These are phyloP conservation scores for Lathyrus aphaca DNA, from an alignment of 306 rosid genomes.

Conservation along the genomic window DNA sequence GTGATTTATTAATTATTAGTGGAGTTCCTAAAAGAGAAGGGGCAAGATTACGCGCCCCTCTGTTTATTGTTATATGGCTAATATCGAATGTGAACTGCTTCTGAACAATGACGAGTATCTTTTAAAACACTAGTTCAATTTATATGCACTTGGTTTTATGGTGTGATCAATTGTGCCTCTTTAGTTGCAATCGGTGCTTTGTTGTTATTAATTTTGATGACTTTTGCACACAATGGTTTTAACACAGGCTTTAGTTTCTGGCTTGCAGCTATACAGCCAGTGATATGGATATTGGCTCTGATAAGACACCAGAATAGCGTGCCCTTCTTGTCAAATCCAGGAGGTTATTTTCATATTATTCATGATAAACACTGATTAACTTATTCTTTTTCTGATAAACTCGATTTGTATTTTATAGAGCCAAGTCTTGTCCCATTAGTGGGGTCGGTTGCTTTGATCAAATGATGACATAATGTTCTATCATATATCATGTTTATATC, in stretches of 20 bases:
- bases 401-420: background rate
- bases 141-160: conserved; percentile 24
- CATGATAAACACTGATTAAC: background rate
- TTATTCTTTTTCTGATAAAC: conserved; percentile 10
- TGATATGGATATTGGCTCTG: conserved; percentile 63
- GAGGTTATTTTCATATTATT: conserved; percentile 56
- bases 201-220: conserved; percentile 24
- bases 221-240: conserved; percentile 25
- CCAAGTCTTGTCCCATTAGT: no score
- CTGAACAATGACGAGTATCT: conserved; percentile 3
- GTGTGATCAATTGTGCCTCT: conserved; percentile 32
- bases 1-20: conserved; percentile 44
- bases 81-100: conserved; percentile 22
- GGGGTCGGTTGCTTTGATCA: no score
- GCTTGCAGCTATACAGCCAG: conserved; percentile 73
- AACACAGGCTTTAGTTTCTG: conserved; percentile 29
- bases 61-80: conserved; percentile 20
- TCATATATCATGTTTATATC: no score
- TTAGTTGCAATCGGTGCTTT: conserved; percentile 7
- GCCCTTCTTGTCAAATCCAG: conserved; percentile 88
- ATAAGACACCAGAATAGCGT: conserved; percentile 71
- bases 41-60: conserved; percentile 11
- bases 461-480: no score
- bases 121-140: conserved; percentile 20
- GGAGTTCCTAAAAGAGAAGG: conserved; percentile 30